Conservation (phyloP, 495 filamentous ascomycete genomes). For the Delitschia confertaspora region DNA sequence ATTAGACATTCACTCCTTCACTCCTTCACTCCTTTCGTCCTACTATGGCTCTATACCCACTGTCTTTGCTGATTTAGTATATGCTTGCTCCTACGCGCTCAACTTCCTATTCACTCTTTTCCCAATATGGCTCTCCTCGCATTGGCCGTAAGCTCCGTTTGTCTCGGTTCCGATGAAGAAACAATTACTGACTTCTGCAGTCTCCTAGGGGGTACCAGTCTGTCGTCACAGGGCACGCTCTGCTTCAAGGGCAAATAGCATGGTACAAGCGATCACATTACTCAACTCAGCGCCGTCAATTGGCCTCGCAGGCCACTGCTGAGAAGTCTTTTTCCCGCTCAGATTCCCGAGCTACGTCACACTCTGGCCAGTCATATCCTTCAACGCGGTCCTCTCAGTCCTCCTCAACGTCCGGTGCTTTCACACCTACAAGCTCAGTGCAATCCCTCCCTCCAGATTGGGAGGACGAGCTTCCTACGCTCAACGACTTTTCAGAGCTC, state of each 20-base stretch:
- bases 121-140: conserved; percentile 16
- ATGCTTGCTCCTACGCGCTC: not conserved
- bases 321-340: not conserved
- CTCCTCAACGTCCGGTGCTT: conserved; percentile 4
- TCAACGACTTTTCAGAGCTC: conserved; percentile 64
- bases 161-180: not conserved
- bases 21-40: no score
- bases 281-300: not conserved
- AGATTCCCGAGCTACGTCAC: not conserved
- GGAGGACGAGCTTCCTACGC: conserved; percentile 47
- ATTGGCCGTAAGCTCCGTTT: conserved; percentile 8
- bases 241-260: conserved; percentile 28
- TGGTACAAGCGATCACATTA: conserved; percentile 22
- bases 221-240: conserved; percentile 26
- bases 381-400: not conserved
- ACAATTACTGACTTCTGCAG: conserved; percentile 2
- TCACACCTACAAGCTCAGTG: conserved; percentile 7
- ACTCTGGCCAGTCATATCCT: no score
- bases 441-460: conserved; percentile 47
- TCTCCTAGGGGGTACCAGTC: conserved; percentile 23
- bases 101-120: not conserved
- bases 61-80: no score
- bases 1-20: no score
- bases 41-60: no score
- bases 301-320: not conserved